These are phyloP conservation scores for Exophiala xenobiotica DNA, from an alignment of 2,329 filamentous ascomycete species.

Conservation along the genomic window DNA sequence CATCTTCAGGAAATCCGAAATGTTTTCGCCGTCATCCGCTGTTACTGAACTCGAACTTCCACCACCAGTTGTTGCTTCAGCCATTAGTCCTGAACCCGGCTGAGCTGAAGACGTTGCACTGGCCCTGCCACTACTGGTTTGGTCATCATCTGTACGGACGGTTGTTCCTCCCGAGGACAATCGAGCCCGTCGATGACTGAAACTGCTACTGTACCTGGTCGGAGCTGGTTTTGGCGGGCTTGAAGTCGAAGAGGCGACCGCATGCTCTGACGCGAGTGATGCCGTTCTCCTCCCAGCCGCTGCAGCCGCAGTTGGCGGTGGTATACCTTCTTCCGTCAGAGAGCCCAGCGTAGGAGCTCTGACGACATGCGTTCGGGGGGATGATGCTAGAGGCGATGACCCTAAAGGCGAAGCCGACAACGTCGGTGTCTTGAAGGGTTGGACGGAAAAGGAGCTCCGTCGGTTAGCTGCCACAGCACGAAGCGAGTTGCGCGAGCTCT, in stretches of 20 bases:
- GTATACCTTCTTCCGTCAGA: slow-evolving; percentile 42
- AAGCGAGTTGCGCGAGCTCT: slow-evolving; percentile 51
- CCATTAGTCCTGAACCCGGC: slow-evolving; percentile 76
- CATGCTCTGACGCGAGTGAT: slow-evolving; percentile 61
- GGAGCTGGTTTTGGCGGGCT: slow-evolving; percentile 77
- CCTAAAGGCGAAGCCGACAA: slow-evolving; percentile 82
- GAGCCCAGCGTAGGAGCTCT: slow-evolving; percentile 40
- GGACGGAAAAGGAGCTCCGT: slow-evolving; percentile 82
- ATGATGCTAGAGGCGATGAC: slow-evolving; percentile 50
- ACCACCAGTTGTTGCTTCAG: slow-evolving; percentile 60
- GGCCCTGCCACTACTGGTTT: slow-evolving; percentile 58
- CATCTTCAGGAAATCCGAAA: slow-evolving; percentile 87
- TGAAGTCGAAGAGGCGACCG: slow-evolving; percentile 64
- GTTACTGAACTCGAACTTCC: slow-evolving; percentile 64
- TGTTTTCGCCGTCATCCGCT: slow-evolving; percentile 81
- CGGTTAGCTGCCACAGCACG: slow-evolving; percentile 55
- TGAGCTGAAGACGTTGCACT: slow-evolving; percentile 55
- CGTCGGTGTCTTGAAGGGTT: slow-evolving; percentile 94
- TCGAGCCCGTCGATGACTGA: slow-evolving; percentile 77
- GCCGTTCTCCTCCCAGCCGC: slow-evolving; percentile 38
- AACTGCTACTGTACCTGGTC: slow-evolving; percentile 91
- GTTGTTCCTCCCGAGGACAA: slow-evolving; percentile 74
- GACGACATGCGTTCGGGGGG: slow-evolving; percentile 51
- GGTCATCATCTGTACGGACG: slow-evolving; percentile 49
- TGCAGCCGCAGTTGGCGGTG: slow-evolving; percentile 39